Percentiles rank a stretch among this genome's conserved stretches.
Conservation (phyloP, 1,139 yeast genomes). For the Zygoascus meyerae region DNA sequence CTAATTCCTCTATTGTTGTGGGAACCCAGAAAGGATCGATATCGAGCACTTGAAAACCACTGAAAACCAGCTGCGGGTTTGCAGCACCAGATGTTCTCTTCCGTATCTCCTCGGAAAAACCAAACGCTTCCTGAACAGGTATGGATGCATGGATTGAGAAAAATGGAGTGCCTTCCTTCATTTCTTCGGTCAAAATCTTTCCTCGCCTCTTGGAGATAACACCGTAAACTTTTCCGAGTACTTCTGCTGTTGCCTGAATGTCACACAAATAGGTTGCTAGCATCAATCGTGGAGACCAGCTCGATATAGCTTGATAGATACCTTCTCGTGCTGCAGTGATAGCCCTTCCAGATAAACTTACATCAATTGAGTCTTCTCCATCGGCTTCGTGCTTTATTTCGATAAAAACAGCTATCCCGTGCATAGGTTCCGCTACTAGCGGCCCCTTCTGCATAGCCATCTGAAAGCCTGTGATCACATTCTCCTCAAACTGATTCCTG, state of each 20-base stretch:
- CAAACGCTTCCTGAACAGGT: conserved; percentile 96
- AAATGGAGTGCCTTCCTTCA: conserved; percentile 97
- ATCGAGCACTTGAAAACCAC: conserved; percentile 80
- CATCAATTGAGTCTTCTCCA: conserved; percentile 35
- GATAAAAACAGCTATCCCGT: conserved; percentile 52
- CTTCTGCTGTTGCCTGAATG: conserved; percentile 92
- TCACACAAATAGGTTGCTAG: conserved; percentile 93
- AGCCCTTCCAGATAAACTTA: conserved; percentile 55
- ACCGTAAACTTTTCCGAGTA: conserved; percentile 89
- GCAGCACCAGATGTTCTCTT: conserved; percentile 96
- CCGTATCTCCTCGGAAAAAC: conserved; percentile 90
- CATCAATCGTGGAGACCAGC: conserved; percentile 83
- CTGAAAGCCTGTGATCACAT: conserved; percentile 78
- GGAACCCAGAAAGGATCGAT: conserved; percentile 99
- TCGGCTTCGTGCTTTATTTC: conserved; percentile 33
- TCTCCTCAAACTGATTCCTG: conserved; percentile 54
- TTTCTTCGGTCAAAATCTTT: conserved; percentile 76
- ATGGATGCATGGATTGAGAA: conserved; percentile 79
- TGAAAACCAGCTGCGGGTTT: conserved; percentile 86
- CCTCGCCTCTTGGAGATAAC: conserved; percentile 91
- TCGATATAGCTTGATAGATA: conserved; percentile 62
- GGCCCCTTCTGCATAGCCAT: conserved; percentile 84
- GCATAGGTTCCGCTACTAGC: conserved; percentile 77
- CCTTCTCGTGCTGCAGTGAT: conserved; percentile 69
- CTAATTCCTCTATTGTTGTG: conserved; percentile 94